Percentiles rank a stretch among this genome's conserved stretches.
Evolutionary conservation across 2,329 filamentous ascomycete genomes (phyloP).

Genomic region (Pseudocercospora fijiensis): DNA sequence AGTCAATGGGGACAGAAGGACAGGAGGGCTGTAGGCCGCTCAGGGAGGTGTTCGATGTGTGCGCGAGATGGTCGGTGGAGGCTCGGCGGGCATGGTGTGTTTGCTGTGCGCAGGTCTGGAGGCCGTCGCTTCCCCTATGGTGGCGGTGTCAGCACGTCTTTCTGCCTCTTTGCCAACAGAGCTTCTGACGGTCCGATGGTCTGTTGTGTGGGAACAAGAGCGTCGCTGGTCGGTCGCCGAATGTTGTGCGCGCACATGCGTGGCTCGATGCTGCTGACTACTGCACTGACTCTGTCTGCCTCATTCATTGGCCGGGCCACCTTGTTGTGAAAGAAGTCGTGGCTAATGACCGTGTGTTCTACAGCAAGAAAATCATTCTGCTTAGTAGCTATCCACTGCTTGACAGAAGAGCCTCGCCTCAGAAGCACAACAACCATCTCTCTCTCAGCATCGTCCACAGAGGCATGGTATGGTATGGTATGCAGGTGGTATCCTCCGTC

Average conservation of each 20-base stretch:
- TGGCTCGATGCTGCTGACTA: not conserved
- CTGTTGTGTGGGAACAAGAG: not conserved
- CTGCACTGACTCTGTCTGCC: not conserved
- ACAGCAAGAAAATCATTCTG: not conserved
- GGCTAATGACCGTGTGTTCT: not conserved
- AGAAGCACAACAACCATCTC: not conserved
- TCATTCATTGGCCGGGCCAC: not conserved
- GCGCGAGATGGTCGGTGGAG: conserved; percentile 1
- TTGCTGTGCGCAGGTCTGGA: not conserved
- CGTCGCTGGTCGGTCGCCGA: not conserved
- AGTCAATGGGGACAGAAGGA: not conserved
- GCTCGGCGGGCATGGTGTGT: conserved; percentile 5
- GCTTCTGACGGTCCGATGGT: not conserved
- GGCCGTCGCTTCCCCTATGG: not conserved
- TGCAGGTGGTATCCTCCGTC: not conserved
- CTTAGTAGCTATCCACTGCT: not conserved
- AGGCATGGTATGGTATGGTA: not conserved
- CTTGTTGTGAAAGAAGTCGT: not conserved
- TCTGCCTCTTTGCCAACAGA: not conserved
- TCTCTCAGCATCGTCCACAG: not conserved
- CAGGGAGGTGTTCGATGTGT: conserved; percentile 9
- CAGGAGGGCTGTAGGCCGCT: not conserved
- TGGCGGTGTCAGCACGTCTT: not conserved
- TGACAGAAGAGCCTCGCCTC: not conserved
- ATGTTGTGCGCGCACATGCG: too few species aligned